Base-by-base conservation (phyloP, 441 rosid species). In the Populus trichocarpa region DNA sequence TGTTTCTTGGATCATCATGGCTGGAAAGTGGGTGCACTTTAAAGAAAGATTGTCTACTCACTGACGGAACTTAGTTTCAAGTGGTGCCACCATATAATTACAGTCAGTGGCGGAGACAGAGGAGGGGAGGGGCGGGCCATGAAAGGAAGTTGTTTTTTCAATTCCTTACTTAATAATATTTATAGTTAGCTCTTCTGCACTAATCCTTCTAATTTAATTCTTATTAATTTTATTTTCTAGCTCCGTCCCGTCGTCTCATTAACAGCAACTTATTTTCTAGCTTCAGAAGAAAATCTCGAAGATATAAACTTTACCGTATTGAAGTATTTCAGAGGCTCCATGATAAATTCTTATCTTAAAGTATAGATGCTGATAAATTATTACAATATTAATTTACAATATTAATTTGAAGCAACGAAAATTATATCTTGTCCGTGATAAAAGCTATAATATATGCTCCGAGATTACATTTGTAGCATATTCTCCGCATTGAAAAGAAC, bases 1-100 rank as follows among this genome's bases (percentile, higher is more conserved):
- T 79, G 72, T 72, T 70, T 79, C 67, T 69, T 72, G 69, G 74
- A 63, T 79, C 84, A 77, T 26, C 64, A 3, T 72, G 23, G 23
- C 38, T 13, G 50, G 40, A 72, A 80, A 68, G 75, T 72, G 20
- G 65, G 65, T 5, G 32, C 32, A 2, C 78, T 78, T 75, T 65
- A 57, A 72, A 46, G 22, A 57, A 20, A 20, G 23, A 57, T 18
- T 7, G 63, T 20, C 22, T 7, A 7, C 20, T 57, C 63, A 57
- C 10, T 57, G 23, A 57, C n/a, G 8, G 23, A 57, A 20, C 63
- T 20, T 57, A 57, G 23, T 20, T 7, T 2, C 63, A 33, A 57
- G 63, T 20, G 63, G 63, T 2, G 23, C 63, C 63, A 7, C 63
- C n/a, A 3, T 2, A 57, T 18, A 7, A 20, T 7, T 57, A 7